Percentiles rank a stretch among this genome's conserved stretches.
Conservation (phyloP, 192 early-diverging fungal genomes). For the Physocladia obscura region DNA sequence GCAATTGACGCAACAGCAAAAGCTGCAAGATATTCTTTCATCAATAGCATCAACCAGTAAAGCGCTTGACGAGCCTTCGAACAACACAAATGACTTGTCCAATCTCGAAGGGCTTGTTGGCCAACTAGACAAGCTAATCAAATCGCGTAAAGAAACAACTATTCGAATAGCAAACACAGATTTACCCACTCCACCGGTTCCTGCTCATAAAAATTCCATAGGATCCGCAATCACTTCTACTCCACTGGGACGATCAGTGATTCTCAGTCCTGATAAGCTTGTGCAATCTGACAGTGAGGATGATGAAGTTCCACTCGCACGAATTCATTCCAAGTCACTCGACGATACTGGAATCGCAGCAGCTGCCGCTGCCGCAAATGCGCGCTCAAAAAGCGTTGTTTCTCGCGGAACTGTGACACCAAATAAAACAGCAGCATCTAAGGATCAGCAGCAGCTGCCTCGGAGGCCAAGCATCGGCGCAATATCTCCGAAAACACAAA, state of each 20-base stretch:
- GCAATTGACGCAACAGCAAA: background rate
- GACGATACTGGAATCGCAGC: background rate
- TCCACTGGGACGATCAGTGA: background rate
- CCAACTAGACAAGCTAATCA: background rate
- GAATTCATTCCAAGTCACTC: background rate
- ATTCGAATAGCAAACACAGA: background rate
- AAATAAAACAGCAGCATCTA: background rate
- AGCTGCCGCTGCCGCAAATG: background rate
- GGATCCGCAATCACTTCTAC: background rate
- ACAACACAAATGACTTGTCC: background rate
- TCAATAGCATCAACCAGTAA: background rate
- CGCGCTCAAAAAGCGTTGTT: background rate
- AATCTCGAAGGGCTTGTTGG: constrained; percentile 13
- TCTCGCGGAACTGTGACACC: background rate
- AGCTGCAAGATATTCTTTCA: background rate
- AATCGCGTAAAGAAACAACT: background rate
- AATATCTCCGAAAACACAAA: background rate
- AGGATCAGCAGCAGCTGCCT: background rate
- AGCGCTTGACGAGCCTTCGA: background rate
- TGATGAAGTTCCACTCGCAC: constrained; percentile 12
- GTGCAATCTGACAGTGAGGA: background rate
- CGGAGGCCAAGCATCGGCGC: background rate
- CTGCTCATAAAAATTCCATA: background rate
- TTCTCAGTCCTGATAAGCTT: background rate
- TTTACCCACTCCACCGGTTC: too few relatives aligned